Percentiles rank a stretch among this genome's conserved stretches.
These are phyloP conservation scores for Mallotus nudiflorus DNA, from an alignment of 345 rosid species.

Conservation along the genomic window DNA sequence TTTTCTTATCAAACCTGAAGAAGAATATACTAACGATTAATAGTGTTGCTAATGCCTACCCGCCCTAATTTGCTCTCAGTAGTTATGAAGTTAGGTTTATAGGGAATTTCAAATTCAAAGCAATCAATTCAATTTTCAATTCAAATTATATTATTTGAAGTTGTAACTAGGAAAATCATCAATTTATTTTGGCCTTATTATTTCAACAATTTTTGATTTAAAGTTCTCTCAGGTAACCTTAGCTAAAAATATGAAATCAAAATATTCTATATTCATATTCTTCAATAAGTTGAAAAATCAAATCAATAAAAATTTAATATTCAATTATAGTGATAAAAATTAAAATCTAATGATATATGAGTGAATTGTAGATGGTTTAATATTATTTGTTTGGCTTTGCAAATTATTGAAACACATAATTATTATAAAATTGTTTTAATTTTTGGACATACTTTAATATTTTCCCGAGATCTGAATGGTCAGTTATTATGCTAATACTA, in stretches of 20 bases:
- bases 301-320: no score
- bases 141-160: background rate
- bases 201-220: background rate
- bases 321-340: no score
- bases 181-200: background rate
- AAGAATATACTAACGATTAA: no score
- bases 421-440: no score
- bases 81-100: background rate
- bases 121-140: background rate
- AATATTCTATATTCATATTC: background rate
- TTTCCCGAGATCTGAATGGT: constrained; percentile 98
- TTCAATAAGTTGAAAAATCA: no score
- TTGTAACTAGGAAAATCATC: background rate
- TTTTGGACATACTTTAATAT: constrained; percentile 92
- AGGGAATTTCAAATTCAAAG: background rate
- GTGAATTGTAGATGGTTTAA: constrained; percentile 63
- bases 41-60: background rate
- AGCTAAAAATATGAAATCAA: background rate
- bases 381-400: constrained; percentile 18
- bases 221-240: no score
- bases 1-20: no score
- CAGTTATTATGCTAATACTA: constrained; percentile 90
- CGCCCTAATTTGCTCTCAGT: no score
- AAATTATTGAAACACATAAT: no score
- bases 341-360: no score